Base-by-base conservation (phyloP, 345 rosid species). In the Sisymbrium irio region DNA sequence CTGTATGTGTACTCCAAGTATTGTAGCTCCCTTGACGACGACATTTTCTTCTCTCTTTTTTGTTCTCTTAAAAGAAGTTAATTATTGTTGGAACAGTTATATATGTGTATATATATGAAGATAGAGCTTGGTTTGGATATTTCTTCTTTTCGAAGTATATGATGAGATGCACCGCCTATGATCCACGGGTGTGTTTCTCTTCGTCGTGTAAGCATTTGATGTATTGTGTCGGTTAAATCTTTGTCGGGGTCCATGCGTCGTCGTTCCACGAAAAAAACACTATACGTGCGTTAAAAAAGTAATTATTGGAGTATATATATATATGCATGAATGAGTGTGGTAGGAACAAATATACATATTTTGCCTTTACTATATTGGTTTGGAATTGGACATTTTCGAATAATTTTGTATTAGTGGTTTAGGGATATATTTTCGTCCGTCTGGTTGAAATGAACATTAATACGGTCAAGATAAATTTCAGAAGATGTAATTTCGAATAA, bases 1-100 rank as follows among this genome's bases (percentile, higher is more conserved):
- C 80, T 65, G 51, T 77, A 77, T 5, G 77, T 77, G 63, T 71
- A 71, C 57, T 77, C 77, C 75, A 77, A 65, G 68, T 77, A 77
- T 65, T 71, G 80, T 56, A 77, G 73, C 67, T 77, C 80, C 71
- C 60, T 77, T 2, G 80, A 65, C 68, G 67, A 62, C 54, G 79
- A 62, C 79, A 76, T 59, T 47, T 5, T 58, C 35, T 65, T 22
- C 46, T 18, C 11, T 5, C 4, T 8, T 9, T 25, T 11, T 70
- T 45, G 53, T 30, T 39, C 65, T 42, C 30, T 27, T 33, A 49
- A 45, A 51, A 25, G 49, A 60, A 19, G 56, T 40, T 10, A 19
- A 4, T 20, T 27, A 57, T 17, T 13, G 28, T 0, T 46, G 20
- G 13, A 47, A 25, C 6, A 4, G 62, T 51, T 68, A 27, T 15